Evolutionary conservation across 768 basidiomycete genomes (phyloP), one percentile per base, ranked within the genome.

Genomic region (Leccinum subtestaceum): DNA sequence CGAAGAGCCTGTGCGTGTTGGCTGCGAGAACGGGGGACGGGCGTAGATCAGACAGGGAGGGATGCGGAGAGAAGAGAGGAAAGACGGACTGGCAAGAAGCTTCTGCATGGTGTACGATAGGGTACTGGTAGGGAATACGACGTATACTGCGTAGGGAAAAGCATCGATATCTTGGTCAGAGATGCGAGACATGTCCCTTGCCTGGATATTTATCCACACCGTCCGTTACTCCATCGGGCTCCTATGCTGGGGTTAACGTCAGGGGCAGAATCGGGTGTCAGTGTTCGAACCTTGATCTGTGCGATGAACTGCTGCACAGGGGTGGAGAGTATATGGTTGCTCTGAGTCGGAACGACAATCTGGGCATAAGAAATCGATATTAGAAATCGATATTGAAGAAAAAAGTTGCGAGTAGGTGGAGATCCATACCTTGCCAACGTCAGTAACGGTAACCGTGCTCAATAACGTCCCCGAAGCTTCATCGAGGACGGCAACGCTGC

Each of bases 391-490:
- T 29, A 29, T 29, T 9, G 29, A 29, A 29, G 29, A 11, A 29
- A 46, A 7, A n/a, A 23, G 11, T 25, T 19, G 10, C 13, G 19
- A 12, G 25, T 34, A 12, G n/a, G 4, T 3, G 17, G 13, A 3
- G 23, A 21, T 27, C 65, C 70, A 36, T 62, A 88, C 89, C 79
- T 84, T 87, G 55, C 89, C 89, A 38, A 93, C 78, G 68, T 93
- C 91, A 6, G 89, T 92, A 5, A 91, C 91, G 67, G 88, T 91
- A 38, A 92, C 85, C 2, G 89, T 88, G 59, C 91, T 89, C 56
- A 89, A 71, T 56, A 93, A 71, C 48, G 73, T 78, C 4, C 87
- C 84, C 3, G 70, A 77, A 31, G 84, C 84, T 51, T 87, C 85
- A 49, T 90, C 87, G 5, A 89, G 69, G 4, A 93, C 87, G 15